These are phyloP conservation scores for Geranium rotundifolium DNA, from an alignment of 345 rosid species.

Conservation along the genomic window DNA sequence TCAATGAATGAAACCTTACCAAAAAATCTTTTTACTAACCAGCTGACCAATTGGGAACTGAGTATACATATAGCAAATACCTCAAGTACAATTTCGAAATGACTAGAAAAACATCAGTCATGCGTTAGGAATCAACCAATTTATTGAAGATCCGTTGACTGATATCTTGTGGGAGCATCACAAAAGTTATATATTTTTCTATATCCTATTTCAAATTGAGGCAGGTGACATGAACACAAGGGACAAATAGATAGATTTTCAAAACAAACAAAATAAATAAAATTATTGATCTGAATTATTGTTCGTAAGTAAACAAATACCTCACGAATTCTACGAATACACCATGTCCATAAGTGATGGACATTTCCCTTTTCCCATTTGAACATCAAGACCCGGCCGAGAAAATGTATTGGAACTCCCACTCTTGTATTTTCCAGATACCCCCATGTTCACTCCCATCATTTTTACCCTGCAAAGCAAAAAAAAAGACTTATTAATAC, in stretches of 20 bases:
- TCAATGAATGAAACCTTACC: no score
- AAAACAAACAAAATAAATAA: not conserved
- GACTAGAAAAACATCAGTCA: slow-evolving; percentile 46
- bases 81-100: slow-evolving; percentile 85
- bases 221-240: no score
- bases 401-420: slow-evolving; percentile 68
- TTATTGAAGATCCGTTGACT: slow-evolving; percentile 80
- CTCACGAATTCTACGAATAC: slow-evolving; percentile 43
- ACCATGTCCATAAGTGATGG: slow-evolving; percentile 74
- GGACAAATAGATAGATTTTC: no score
- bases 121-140: slow-evolving; percentile 35
- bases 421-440: slow-evolving; percentile 50
- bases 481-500: not conserved
- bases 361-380: slow-evolving; percentile 28
- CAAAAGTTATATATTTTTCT: slow-evolving; percentile 40
- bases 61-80: no score
- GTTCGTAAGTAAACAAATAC: slow-evolving; percentile 22
- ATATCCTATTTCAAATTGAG: slow-evolving; percentile 51
- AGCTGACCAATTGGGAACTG: no score
- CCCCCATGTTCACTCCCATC: no score
- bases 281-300: not conserved
- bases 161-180: slow-evolving; percentile 70
- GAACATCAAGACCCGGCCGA: slow-evolving; percentile 34
- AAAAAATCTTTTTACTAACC: no score
- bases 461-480: no score